A percentile compares a stretch with the other conserved stretches of the same genome.
Evolutionary conservation across 441 rosid genomes (phyloP).

Genomic region (Melastoma candidum): DNA sequence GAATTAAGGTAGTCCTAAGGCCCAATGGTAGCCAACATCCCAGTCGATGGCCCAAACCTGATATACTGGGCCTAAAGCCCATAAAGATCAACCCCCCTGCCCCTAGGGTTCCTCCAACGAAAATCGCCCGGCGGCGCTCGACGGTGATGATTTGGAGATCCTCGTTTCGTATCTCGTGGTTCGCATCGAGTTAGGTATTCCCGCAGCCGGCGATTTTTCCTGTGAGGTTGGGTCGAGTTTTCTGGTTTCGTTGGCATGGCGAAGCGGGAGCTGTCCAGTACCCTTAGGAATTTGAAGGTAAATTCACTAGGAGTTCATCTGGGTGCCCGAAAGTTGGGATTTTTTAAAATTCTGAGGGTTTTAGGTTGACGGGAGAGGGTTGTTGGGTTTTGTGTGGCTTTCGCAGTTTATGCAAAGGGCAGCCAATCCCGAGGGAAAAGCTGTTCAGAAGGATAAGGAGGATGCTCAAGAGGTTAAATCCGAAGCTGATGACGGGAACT

Average conservation of each 20-base stretch:
- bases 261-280: conserved; percentile 78
- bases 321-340: neutral
- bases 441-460: conserved; percentile 43
- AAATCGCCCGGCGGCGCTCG: too few relatives aligned
- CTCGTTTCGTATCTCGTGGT: too few relatives aligned
- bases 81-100: too few relatives aligned
- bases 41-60: too few relatives aligned
- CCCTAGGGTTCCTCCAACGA: too few relatives aligned
- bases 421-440: conserved; percentile 49
- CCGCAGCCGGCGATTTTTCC: too few relatives aligned
- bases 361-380: neutral
- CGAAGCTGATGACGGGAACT: conserved; percentile 24
- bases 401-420: conserved; percentile 89
- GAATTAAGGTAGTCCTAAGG: too few relatives aligned
- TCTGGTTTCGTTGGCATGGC: conserved; percentile 33
- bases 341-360: neutral
- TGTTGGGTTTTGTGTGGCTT: neutral
- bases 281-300: conserved; percentile 86
- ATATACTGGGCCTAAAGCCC: too few relatives aligned
- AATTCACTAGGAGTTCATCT: conserved; percentile 9
- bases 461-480: conserved; percentile 15
- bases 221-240: too few relatives aligned
- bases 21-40: too few relatives aligned
- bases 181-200: too few relatives aligned
- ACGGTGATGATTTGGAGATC: too few relatives aligned